These are phyloP conservation scores for Miamiensis avidus DNA, from an alignment of 169 alveolate genomes.

Conservation along the genomic window DNA sequence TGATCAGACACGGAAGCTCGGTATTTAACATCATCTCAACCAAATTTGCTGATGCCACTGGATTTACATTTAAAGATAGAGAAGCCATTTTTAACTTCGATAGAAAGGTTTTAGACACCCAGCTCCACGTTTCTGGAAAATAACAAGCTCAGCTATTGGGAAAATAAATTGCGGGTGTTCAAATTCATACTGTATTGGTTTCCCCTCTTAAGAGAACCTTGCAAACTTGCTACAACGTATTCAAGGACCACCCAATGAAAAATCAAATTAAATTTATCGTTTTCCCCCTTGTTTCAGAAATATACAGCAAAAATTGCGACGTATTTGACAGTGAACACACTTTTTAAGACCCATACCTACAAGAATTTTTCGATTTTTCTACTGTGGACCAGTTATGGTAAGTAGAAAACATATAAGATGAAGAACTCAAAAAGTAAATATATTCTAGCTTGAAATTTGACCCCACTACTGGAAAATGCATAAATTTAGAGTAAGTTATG, in stretches of 20 bases:
- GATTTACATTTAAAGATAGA: neutral
- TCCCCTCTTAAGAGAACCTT: slow-evolving; percentile 68
- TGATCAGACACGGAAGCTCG: neutral
- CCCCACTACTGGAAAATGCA: slow-evolving; percentile 7
- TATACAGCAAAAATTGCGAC: slow-evolving; percentile 32
- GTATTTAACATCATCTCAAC: neutral
- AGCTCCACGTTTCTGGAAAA: neutral
- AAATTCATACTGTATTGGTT: slow-evolving; percentile 57
- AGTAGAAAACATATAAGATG: slow-evolving; percentile 3
- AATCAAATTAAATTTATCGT: slow-evolving; percentile 34
- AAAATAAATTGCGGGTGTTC: slow-evolving; percentile 1
- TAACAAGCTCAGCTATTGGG: neutral
- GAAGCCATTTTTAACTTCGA: neutral
- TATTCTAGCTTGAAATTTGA: neutral
- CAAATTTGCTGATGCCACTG: neutral
- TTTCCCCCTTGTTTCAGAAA: slow-evolving; percentile 37
- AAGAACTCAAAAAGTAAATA: neutral
- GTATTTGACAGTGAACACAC: slow-evolving; percentile 21
- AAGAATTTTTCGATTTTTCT: neutral
- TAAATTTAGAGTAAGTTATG: neutral
- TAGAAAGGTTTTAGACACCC: neutral
- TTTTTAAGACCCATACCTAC: neutral
- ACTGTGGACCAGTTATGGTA: neutral
- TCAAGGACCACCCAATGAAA: slow-evolving; percentile 52
- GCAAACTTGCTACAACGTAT: slow-evolving; percentile 52